Evolutionary conservation across 1,284 basidiomycete genomes (phyloP).

Genomic region (Lentinus polychrous): DNA sequence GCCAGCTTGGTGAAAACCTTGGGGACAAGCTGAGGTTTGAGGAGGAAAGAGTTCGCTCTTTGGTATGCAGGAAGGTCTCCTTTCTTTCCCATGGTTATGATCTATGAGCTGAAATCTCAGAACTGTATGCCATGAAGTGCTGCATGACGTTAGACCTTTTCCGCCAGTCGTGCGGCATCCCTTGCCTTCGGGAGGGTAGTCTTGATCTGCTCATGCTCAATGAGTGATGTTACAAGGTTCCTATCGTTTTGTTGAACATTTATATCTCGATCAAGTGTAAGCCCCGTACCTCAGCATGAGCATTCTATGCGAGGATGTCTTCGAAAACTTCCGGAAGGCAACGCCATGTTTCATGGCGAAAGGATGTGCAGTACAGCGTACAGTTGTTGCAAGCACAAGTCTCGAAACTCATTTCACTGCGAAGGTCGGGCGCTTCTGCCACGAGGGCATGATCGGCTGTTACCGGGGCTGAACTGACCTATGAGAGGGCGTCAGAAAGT

Average conservation of each 20-base stretch:
- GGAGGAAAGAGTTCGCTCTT: conserved; percentile 69
- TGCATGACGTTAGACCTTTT: conserved; percentile 58
- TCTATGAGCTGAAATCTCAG: conserved; percentile 35
- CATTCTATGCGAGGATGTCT: conserved; percentile 81
- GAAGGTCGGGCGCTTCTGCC: background rate
- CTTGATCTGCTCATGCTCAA: conserved; percentile 94
- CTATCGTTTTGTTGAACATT: conserved; percentile 33
- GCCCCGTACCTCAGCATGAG: conserved; percentile 73
- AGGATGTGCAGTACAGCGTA: background rate
- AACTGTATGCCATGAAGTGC: no score
- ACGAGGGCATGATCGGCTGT: background rate
- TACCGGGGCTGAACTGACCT: background rate
- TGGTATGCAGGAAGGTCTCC: conserved; percentile 59
- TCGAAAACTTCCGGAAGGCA: conserved; percentile 82
- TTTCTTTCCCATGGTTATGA: conserved; percentile 86
- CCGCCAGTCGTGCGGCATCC: conserved; percentile 86
- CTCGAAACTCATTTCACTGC: background rate
- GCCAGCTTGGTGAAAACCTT: conserved; percentile 83
- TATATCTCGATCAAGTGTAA: background rate
- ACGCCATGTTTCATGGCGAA: conserved; percentile 83
- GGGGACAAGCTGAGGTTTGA: conserved; percentile 62
- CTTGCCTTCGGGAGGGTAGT: conserved; percentile 96
- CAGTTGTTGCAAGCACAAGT: background rate
- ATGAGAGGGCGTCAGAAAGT: background rate
- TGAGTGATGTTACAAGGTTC: conserved; percentile 90